Base-by-base conservation (phyloP, 169 alveolate species). In the Eimeria sp. region DNA sequence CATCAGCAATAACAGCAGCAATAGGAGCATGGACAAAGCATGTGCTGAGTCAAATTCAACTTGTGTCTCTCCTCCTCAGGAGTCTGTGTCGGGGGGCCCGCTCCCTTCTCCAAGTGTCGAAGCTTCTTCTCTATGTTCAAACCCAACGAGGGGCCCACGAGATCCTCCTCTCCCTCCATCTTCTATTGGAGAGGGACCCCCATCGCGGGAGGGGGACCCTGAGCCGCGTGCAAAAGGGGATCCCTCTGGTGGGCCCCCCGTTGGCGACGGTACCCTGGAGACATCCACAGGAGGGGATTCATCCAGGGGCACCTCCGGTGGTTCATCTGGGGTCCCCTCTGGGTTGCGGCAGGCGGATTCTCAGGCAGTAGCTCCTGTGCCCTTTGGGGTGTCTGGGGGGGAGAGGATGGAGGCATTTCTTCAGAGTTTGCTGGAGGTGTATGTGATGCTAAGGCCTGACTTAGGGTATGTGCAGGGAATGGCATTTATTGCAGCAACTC, bases 391-490 rank as follows among this genome's bases (percentile, higher is more conserved):
- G 22, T 78, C 96, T 30, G 89, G 86, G 82, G 89, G 89, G 30
- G 87, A 54, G 51, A 47, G 57, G 84, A 94, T 97, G 96, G 96
- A 97, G 72, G 97, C 96, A 49, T 93, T 96, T 76, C 95, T 98
- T 87, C 95, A 97, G 72, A 97, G 96, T 72, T 97, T 97, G 47
- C 87, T 98, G 84, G 97, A 97, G 89, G 98, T 98, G 30, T 98
- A 96, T 89, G 98, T 97, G 27, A 93, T 98, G 61, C 96, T 97
- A 40, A 90, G 99, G 65, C 99, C 99, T 0, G 99, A 98, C 93
- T 95, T 98, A 6, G 99, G 99, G 40, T 95, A 95, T 94, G 98
- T 98, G 1, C 98, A 98, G 94, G 99, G 99, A 30, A 97, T 98
- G 98, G 97, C 98, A 4, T 98, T 97, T 92, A 92, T 98, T 4